Evolutionary conservation across 495 filamentous ascomycete species (phyloP).

Genomic region (Penicillium manginii): DNA sequence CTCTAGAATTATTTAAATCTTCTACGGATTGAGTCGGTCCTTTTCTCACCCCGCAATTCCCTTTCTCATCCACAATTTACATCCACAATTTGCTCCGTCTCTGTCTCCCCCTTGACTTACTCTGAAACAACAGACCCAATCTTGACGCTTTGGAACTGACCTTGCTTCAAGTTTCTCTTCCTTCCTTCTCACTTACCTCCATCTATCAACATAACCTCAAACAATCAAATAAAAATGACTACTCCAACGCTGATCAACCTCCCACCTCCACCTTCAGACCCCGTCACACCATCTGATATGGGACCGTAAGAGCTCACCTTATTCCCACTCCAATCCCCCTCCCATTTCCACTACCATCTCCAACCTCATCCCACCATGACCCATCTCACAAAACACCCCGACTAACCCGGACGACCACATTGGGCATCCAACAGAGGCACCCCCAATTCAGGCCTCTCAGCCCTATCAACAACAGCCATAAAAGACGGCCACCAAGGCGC

Average conservation of each 20-base stretch:
- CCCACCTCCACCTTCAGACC: constrained; percentile 79
- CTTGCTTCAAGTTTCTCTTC: not conserved
- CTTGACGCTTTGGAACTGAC: not conserved
- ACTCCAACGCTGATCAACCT: constrained; percentile 79
- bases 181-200: not conserved
- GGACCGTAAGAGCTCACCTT: constrained; percentile 66
- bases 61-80: not conserved
- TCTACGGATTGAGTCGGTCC: too few species aligned
- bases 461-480: constrained; percentile 87
- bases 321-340: too few species aligned
- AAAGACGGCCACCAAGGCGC: constrained; percentile 91
- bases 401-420: constrained; percentile 10
- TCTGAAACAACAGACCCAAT: not conserved
- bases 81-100: not conserved
- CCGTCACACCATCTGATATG: constrained; percentile 87
- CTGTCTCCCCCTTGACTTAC: not conserved
- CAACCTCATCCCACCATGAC: not conserved
- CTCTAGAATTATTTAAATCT: too few species aligned
- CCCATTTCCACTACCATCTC: not conserved
- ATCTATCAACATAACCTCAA: not conserved
- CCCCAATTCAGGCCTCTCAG: constrained; percentile 85
- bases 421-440: constrained; percentile 65
- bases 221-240: constrained; percentile 30
- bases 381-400: constrained; percentile 4
- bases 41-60: constrained; percentile 8